Base-by-base conservation (phyloP, 2,329 filamentous ascomycete genomes). In the Pseudogymnoascus verrucosus region DNA sequence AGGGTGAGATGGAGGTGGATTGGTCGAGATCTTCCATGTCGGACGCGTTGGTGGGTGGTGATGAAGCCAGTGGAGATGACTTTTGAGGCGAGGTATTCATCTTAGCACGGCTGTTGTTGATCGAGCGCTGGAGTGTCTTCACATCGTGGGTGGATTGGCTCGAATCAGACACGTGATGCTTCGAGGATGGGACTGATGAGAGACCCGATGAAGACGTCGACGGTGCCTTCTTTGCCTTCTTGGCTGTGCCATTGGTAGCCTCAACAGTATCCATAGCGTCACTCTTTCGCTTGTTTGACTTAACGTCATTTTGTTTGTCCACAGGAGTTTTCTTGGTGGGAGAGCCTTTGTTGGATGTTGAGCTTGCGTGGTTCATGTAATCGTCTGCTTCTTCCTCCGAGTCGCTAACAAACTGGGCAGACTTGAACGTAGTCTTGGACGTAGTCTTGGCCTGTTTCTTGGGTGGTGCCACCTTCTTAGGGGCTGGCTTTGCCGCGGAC, bases 61-160 rank as follows among this genome's bases (percentile, higher is more conserved):
- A 87, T 1, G 84, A 84, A n/a, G 84, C 84, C 16, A 88, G 76
- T 3, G 85, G 85, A 8, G 85, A 88, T 2, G 85, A 87, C 71
- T 88, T 88, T 61, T 78, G 78, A 0, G 84, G 84, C 5, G 84
- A 86, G 0, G 80, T 86, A 66, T 79, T 78, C 73, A 83, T 83
- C 71, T 78, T 82, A 57, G 64, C 70, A 66, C 59, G 34, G 12
- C 12, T 42, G 7, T 61, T 61, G 37, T 42, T 61, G 64, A 61
- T 23, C 8, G 59, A 61, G 19, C 23, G 34, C 59, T 61, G 59
- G 10, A 61, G 3, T n/a, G 34, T 40, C 31, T 37, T 42, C n/a
- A 61, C 59, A 40, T 42, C 68, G 6, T 80, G 78, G 16, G 80
- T 79, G 64, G 77, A 78, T 64, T 80, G 79, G 67, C 78, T 81